Conservation (phyloP, 225 moss, liverwort and hornwort species). For the Bryoerythrophyllum caledonicum region DNA sequence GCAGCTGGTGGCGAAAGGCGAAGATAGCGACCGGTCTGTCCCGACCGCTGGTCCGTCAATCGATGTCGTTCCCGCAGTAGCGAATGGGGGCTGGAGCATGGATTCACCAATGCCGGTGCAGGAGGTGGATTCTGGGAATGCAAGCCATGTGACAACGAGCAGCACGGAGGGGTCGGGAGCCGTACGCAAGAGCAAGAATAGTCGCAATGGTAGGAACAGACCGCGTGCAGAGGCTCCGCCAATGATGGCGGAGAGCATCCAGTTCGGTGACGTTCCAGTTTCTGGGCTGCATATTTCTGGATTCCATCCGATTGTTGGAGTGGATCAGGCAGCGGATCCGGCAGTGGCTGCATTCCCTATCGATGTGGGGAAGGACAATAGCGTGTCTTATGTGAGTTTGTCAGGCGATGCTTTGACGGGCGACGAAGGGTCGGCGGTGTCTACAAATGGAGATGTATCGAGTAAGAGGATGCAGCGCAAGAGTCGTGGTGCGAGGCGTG, state of each 20-base stretch:
- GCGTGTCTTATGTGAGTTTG: conserved; percentile 33
- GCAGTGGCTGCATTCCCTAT: background rate
- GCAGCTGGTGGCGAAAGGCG: conserved; percentile 34
- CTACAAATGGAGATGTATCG: conserved; percentile 69
- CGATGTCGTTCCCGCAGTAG: conserved; percentile 20
- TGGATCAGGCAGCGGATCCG: conserved; percentile 22
- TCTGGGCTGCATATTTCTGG: conserved; percentile 31
- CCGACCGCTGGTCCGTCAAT: background rate
- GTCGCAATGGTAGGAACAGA: conserved; percentile 56
- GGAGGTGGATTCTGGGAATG: conserved; percentile 27
- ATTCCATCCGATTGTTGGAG: conserved; percentile 36
- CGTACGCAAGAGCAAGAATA: conserved; percentile 61
- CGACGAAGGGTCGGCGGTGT: conserved; percentile 65
- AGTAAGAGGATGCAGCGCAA: conserved; percentile 72
- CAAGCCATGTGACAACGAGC: conserved; percentile 21
- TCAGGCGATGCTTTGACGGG: conserved; percentile 62
- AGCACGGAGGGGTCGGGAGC: conserved; percentile 38
- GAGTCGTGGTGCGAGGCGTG: conserved; percentile 59
- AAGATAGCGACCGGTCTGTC: conserved; percentile 22
- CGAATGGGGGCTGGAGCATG: conserved; percentile 51
- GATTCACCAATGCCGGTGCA: conserved; percentile 30
- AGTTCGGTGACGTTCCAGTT: conserved; percentile 53
- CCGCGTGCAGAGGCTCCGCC: conserved; percentile 53
- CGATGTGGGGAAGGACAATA: conserved; percentile 31
- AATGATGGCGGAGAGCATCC: conserved; percentile 50